Evolutionary conservation across 2,329 filamentous ascomycete genomes (phyloP).

Genomic region (Diaporthe amygdali): DNA sequence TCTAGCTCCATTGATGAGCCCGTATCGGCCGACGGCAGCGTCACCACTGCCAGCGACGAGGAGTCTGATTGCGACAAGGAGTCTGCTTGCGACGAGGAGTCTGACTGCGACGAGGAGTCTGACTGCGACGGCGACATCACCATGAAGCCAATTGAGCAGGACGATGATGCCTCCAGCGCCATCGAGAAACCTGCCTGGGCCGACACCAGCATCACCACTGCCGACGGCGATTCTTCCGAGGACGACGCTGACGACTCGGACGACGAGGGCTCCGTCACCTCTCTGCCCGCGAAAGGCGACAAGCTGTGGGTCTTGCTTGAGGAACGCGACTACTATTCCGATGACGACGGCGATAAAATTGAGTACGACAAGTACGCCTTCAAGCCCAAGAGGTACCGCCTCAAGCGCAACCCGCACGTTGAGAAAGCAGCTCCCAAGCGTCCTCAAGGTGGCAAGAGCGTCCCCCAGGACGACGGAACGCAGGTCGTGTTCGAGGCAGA

Average conservation of each 20-base stretch:
- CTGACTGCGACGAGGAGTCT: background rate
- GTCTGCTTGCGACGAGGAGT: background rate
- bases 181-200: background rate
- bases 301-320: background rate
- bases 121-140: background rate
- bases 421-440: background rate
- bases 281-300: background rate
- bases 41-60: background rate
- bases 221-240: background rate
- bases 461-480: background rate
- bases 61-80: background rate
- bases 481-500: background rate
- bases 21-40: background rate
- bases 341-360: background rate
- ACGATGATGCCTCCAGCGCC: background rate
- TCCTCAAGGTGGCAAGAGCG: background rate
- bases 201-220: background rate
- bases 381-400: background rate
- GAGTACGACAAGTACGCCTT: background rate
- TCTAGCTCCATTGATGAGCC: background rate
- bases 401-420: background rate
- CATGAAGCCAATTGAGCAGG: background rate
- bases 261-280: background rate
- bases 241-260: background rate
- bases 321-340: background rate